Conservation (phyloP, 371 early-diverging fungal species). For the Nosema muscidifuracis region DNA sequence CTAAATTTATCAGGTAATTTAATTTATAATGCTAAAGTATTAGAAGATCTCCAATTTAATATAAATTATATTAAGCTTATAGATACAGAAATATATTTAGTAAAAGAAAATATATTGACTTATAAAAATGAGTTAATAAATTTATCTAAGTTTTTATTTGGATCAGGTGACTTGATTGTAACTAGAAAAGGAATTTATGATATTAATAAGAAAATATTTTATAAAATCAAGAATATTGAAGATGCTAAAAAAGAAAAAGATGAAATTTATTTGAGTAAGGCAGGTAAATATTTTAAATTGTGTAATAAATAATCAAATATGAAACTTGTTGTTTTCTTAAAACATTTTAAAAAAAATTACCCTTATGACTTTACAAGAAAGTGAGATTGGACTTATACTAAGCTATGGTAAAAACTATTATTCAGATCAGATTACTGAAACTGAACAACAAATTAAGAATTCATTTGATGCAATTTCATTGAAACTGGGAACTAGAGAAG, state of each 20-base stretch:
- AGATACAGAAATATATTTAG: neutral
- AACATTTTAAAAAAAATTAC: no score
- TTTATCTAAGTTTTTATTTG: neutral
- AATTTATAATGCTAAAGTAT: neutral
- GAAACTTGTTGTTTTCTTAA: no score
- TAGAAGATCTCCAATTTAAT: neutral
- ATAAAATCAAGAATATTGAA: constrained; percentile 3
- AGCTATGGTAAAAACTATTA: constrained; percentile 63
- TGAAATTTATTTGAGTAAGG: no score
- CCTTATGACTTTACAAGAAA: constrained; percentile 35
- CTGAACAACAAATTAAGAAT: constrained; percentile 54
- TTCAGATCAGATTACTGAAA: constrained; percentile 55
- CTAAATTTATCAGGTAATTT: neutral
- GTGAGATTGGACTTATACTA: constrained; percentile 54
- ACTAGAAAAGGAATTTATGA: neutral
- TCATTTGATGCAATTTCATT: constrained; percentile 55
- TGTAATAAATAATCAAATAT: no score
- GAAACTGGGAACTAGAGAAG: constrained; percentile 76
- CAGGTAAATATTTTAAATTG: no score
- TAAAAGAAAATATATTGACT: neutral
- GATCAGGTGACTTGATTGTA: neutral
- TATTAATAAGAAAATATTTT: neutral
- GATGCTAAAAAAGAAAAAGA: neutral
- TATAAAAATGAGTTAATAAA: neutral
- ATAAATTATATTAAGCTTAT: neutral